A percentile compares a stretch with the other conserved stretches of the same genome.
These are phyloP conservation scores for Kazachstania psychrophila DNA, from an alignment of 805 yeast species.

Conservation along the genomic window DNA sequence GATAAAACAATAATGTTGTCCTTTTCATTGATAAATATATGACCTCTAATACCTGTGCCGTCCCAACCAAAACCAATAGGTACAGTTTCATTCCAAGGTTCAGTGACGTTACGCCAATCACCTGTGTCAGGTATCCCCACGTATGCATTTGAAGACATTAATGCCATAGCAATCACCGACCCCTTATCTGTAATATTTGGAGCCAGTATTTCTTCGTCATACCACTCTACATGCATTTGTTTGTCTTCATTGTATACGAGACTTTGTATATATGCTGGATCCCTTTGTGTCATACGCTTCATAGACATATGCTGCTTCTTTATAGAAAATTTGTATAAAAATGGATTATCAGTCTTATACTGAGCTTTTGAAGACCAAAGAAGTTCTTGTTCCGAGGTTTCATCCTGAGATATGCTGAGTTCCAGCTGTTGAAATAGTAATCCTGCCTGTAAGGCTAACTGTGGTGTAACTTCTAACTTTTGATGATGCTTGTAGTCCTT, in stretches of 20 bases:
- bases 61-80: slow-evolving; percentile 78
- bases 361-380: slow-evolving; percentile 16
- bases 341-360: slow-evolving; percentile 21
- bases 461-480: slow-evolving; percentile 15
- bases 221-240: slow-evolving; percentile 57
- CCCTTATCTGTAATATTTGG: slow-evolving; percentile 73
- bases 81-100: slow-evolving; percentile 45
- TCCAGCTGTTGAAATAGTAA: slow-evolving; percentile 8
- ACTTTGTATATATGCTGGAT: slow-evolving; percentile 48
- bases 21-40: slow-evolving; percentile 62
- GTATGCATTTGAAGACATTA: slow-evolving; percentile 87
- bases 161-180: slow-evolving; percentile 66
- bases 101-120: slow-evolving; percentile 77
- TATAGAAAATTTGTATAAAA: slow-evolving; percentile 15
- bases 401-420: neutral
- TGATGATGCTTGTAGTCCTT: slow-evolving; percentile 9
- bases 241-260: slow-evolving; percentile 15
- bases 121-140: slow-evolving; percentile 67
- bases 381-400: slow-evolving; percentile 5
- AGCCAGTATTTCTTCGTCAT: slow-evolving; percentile 40
- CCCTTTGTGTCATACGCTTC: slow-evolving; percentile 36
- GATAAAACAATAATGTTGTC: slow-evolving; percentile 61
- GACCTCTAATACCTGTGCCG: slow-evolving; percentile 79
- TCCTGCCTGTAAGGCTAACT: slow-evolving; percentile 12
- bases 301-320: slow-evolving; percentile 10